Base-by-base conservation (phyloP, 1,284 basidiomycete genomes). In the Ustilago tritici region DNA sequence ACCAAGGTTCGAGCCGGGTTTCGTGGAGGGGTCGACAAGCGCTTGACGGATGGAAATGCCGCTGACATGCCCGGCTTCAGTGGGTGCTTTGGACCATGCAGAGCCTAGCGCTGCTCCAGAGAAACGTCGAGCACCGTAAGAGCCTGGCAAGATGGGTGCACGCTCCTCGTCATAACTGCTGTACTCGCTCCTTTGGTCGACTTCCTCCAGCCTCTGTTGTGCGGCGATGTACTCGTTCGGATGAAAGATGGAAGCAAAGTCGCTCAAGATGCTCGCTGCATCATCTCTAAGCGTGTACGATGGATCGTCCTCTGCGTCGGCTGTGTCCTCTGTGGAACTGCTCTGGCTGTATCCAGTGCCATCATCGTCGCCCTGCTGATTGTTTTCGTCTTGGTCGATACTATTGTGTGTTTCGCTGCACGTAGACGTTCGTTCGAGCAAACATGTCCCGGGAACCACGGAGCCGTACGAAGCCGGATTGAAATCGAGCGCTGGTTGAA, bases 201-300 rank as follows among this genome's bases (percentile, higher is more conserved):
- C 15, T 14, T 74, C 63, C 1, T 63, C 70, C 32, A 74, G 65
- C 36, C 72, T 60, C 34, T 71, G 61, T 23, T 77, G 78, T 10
- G 69, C 74, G 10, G 55, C 41, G 14, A 76, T 56, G 46, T 76
- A 76, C 54, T 71, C 74, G 62, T 76, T 76, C 14, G 74, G 74
- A 32, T 76, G 74, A 36, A 76, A 76, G 36, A 76, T 76, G 32
- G 65, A 72, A 46, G 65, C 74, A 65, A 76, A 62, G 49, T 76
- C 74, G 61, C 69, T 72, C 34, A 76, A 50, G 12, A 70, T 62
- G 64, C 73, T 76, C 14, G 62, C 32, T 19, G 47, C 65, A 56
- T 74, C 70, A 12, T 56, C 64, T 11, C 56, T 35, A 46, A 55
- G 34, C 3, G 56, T 55, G 47, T 56, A 54, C n/a, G 64, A 50